Evolutionary conservation across 2,329 filamentous ascomycete genomes (phyloP).

Genomic region (Claviceps arundinis): DNA sequence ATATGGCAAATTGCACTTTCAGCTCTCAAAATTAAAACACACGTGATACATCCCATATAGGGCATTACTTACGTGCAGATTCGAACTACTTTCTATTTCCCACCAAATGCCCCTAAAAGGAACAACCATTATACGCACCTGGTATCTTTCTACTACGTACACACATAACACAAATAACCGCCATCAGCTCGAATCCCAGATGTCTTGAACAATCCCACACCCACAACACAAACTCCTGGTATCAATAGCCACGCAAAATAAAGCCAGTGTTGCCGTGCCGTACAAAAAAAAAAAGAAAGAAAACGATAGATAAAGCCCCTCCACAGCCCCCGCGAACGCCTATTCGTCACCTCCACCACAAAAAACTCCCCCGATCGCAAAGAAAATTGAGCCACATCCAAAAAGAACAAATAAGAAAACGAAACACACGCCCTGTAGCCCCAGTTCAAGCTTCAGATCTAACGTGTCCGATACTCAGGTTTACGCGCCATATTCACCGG

Average conservation of each 20-base stretch:
- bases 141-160: no score
- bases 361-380: neutral
- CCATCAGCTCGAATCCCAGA: neutral
- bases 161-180: neutral
- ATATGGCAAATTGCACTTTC: no score
- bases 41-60: no score
- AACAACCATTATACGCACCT: no score
- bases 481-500: conserved; percentile 77
- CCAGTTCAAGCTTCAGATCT: neutral
- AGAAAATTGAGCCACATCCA: neutral
- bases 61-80: no score
- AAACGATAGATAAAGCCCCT: neutral
- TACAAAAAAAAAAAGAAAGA: neutral
- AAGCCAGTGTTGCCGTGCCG: neutral
- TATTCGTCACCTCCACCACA: neutral
- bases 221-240: neutral
- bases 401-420: neutral
- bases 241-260: neutral
- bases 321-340: neutral
- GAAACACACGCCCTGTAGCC: neutral
- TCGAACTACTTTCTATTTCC: no score
- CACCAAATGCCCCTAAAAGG: no score
- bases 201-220: neutral
- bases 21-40: no score
- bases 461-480: conserved; percentile 48